phyloP scores from a whole-genome alignment of 768 basidiomycete species.

The Scleroderma citrinum region DNA sequence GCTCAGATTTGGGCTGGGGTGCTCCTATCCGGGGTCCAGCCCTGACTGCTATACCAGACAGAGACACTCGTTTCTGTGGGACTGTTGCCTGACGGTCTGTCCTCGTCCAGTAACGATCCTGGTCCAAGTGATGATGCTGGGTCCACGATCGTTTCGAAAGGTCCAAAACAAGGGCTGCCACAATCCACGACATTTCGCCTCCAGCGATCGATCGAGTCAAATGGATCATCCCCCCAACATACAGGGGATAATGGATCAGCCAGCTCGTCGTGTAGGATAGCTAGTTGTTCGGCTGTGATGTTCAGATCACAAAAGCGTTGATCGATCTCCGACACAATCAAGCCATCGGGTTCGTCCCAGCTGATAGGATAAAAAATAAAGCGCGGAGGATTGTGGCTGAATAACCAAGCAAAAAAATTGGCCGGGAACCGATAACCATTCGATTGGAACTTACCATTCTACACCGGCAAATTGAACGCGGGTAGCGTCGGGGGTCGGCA shows the following conservation, averaged over 20 bases:
- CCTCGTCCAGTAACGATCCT: neutral
- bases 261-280: constrained; percentile 31
- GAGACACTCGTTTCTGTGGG: neutral
- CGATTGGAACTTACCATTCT: constrained; percentile 8
- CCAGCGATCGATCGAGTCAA: constrained; percentile 18
- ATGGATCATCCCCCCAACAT: constrained; percentile 19
- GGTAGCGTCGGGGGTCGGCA: constrained; percentile 19
- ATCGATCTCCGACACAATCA: constrained; percentile 32
- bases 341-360: constrained; percentile 17
- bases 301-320: constrained; percentile 30
- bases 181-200: constrained; percentile 13
- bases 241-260: constrained; percentile 21
- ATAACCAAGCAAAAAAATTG: neutral
- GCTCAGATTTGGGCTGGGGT: neutral
- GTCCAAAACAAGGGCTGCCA: neutral
- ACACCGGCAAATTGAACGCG: constrained; percentile 11
- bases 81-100: neutral
- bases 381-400: constrained; percentile 13
- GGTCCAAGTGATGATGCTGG: constrained; percentile 9
- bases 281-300: neutral
- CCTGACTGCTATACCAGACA: neutral
- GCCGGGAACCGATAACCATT: neutral
- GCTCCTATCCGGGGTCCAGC: neutral
- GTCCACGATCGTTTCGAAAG: constrained; percentile 15
- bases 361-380: constrained; percentile 24